A percentile compares a stretch with the other conserved stretches of the same genome.
Conservation (phyloP, 495 filamentous ascomycete species). For the Entonaema liquescens region DNA sequence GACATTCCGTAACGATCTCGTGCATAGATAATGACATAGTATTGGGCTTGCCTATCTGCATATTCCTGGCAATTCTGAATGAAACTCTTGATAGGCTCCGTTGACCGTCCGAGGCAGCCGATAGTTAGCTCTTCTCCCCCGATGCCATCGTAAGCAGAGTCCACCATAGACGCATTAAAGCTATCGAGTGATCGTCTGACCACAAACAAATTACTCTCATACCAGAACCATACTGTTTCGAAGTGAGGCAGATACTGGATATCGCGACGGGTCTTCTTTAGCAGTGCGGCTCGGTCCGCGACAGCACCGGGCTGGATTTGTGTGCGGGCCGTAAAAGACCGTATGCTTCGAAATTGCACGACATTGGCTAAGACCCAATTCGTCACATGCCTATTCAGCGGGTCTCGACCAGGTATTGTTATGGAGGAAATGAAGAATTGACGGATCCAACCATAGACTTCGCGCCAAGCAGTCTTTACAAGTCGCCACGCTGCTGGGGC, state of each 20-base stretch:
- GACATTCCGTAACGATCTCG: conserved; percentile 48
- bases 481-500: conserved; percentile 45
- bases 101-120: conserved; percentile 57
- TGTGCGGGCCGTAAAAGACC: conserved; percentile 54
- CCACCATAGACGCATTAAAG: conserved; percentile 51
- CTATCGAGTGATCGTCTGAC: conserved; percentile 53
- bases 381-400: conserved; percentile 55
- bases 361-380: conserved; percentile 55
- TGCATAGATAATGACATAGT: conserved; percentile 54
- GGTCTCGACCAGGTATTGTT: conserved; percentile 51
- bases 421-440: conserved; percentile 55
- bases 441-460: conserved; percentile 53
- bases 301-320: conserved; percentile 44
- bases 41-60: conserved; percentile 56
- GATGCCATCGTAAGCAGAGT: conserved; percentile 45
- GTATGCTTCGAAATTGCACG: conserved; percentile 46
- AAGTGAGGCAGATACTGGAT: conserved; percentile 59
- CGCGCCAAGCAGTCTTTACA: conserved; percentile 38
- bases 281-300: conserved; percentile 49
- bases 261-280: conserved; percentile 54
- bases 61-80: conserved; percentile 55
- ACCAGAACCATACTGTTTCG: conserved; percentile 54
- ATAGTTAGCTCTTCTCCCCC: conserved; percentile 56
- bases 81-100: conserved; percentile 55
- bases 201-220: conserved; percentile 54